Conservation (phyloP, 768 basidiomycete genomes). For the Heimioporus sp. region DNA sequence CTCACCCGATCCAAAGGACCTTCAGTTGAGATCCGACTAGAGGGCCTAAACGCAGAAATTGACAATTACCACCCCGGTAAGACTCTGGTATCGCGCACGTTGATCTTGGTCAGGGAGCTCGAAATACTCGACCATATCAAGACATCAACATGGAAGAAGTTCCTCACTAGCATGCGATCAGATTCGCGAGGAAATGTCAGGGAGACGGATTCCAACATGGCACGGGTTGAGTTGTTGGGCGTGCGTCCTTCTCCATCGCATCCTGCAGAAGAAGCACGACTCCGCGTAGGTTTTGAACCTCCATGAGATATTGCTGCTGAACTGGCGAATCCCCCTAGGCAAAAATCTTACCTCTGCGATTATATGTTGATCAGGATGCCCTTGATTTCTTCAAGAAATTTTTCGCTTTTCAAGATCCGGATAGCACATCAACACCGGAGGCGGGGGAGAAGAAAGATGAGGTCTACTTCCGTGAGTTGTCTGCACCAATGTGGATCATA, state of each 20-base stretch:
- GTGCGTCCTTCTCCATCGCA: conserved; percentile 71
- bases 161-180: conserved; percentile 80
- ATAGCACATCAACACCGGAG: conserved; percentile 34
- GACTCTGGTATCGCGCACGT: conserved; percentile 59
- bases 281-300: conserved; percentile 45
- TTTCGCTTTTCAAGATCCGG: conserved; percentile 79
- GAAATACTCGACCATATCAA: conserved; percentile 98
- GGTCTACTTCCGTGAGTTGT: conserved; percentile 67
- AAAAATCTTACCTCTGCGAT: conserved; percentile 83
- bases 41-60: conserved; percentile 60
- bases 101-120: conserved; percentile 66
- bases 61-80: conserved; percentile 60
- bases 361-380: conserved; percentile 98
- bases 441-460: conserved; percentile 42
- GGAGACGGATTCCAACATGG: conserved; percentile 93
- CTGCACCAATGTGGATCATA: conserved; percentile 1
- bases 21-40: conserved; percentile 81
- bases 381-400: conserved; percentile 97
- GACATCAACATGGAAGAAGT: conserved; percentile 98
- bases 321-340: conserved; percentile 46
- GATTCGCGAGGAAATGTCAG: conserved; percentile 87
- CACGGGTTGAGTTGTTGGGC: conserved; percentile 75
- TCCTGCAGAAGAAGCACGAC: conserved; percentile 70
- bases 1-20: conserved; percentile 74
- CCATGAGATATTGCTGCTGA: not conserved